Evolutionary conservation across 1,284 basidiomycete genomes (phyloP), one percentile per base, ranked within the genome.

Genomic region (Bjerkandera adusta): DNA sequence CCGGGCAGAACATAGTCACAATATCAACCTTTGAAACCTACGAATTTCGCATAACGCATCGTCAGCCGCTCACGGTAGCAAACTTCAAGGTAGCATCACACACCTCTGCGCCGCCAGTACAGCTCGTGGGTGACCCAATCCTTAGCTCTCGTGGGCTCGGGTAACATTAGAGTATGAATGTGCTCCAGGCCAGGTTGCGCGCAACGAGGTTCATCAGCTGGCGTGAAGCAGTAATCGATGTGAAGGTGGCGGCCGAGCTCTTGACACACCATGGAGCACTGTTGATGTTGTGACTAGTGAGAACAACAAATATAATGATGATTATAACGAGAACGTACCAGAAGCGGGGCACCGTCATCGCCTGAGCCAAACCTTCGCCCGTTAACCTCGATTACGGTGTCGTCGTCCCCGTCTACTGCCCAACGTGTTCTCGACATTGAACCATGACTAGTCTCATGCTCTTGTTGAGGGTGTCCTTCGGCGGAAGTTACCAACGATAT

Each of bases 291-390:
- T 13, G n/a, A n/a, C n/a, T n/a, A n/a, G 29, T 16, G 24, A 11
- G 8, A 8, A 30, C 8, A 8, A 30, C 27, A n/a, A 8, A 30
- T 30, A 8, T n/a, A n/a, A 5, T 11, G 13, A 11, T 11, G 12
- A 16, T 13, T 25, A 8, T 5, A 16, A 25, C 12, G 20, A 13
- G 13, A 15, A 37, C 49, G 42, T 33, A 53, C 52, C 33, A 84
- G 68, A 76, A 83, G 80, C 0, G 81, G 82, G 1, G 79, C 79
- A 8, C 82, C 81, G 36, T 78, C 75, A 42, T 82, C 79, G n/a
- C 72, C 70, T 0, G 73, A 56, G 1, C 69, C 76, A 55, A 79
- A 83, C 46, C 71, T 76, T 38, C 70, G 70, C 2, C 81, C 80
- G 49, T 74, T 68, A 1, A 83, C 61, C 50, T 84, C 81, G 0